Base-by-base conservation (phyloP, 495 filamentous ascomycete genomes). In the Podospora pseudocomata region DNA sequence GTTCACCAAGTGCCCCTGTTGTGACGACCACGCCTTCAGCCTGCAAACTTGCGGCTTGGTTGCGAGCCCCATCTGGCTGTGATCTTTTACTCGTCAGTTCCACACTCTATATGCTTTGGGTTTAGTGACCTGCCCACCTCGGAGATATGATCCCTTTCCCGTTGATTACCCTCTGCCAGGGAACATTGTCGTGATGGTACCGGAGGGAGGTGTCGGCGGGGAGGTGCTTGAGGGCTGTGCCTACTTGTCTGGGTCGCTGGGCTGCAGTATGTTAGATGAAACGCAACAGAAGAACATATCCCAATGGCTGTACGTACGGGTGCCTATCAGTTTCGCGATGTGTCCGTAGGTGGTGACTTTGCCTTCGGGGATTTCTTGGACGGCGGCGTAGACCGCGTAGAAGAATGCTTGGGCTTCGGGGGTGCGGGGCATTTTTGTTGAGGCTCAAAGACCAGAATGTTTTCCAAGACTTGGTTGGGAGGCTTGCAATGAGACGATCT, bases 121-220 rank as follows among this genome's bases (percentile, higher is more conserved):
- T 16, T 55, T 32, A 60, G 28, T 56, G 55, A 61, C 60, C 34
- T 44, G 68, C 73, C 27, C 72, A 96, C 92, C 93, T 86, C 39
- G 89, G 90, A 34, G 92, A 94, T 70, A 98, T 93, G 67, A 87
- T 83, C 19, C 93, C 93, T 77, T 91, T 94, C 2, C 90, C 77
- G 73, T 94, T 96, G 69, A 97, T 90, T 13, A 98, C 92, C 60
- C 94, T 83, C 81, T 97, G 94, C 94, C 94, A 98, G 4, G 94
- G 94, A 13, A 97, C 93, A 71, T 91, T 97, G 19, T 78, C 82
- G 66, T 84, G 80, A 73, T 97, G 86, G 78, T 89, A 96, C 67
- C 72, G 78, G 16, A 32, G n/a, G 19, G 61, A 28, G 59, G 20
- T 61, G 59, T 63, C 19, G 15, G 72, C 53, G 3, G 94, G 86